A percentile compares a stretch with the other conserved stretches of the same genome.
These are phyloP conservation scores for Diplodia mutila DNA, from an alignment of 2,329 filamentous ascomycete genomes.

Conservation along the genomic window DNA sequence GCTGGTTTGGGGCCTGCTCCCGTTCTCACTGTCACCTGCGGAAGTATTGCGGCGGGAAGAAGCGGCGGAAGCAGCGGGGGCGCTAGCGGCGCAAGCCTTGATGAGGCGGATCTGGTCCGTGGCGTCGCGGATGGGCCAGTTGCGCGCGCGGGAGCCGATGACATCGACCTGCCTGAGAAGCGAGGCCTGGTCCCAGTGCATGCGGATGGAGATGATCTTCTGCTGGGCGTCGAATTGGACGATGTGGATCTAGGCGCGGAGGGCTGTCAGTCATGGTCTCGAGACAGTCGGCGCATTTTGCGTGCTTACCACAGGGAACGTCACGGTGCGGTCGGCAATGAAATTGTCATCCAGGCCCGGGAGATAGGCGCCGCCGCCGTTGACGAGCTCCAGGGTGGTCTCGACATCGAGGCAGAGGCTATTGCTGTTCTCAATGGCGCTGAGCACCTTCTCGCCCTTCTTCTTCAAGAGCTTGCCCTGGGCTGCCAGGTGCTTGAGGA, in stretches of 20 bases:
- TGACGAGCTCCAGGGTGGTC: conserved; percentile 79
- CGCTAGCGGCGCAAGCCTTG: conserved; percentile 50
- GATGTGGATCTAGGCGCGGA: conserved; percentile 62
- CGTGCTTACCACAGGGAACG: conserved; percentile 73
- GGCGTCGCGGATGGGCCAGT: conserved; percentile 92
- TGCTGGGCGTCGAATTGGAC: conserved; percentile 77
- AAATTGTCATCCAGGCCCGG: conserved; percentile 94
- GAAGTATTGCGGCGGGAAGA: conserved; percentile 40
- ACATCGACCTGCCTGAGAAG: conserved; percentile 92
- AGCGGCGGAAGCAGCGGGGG: conserved; percentile 51
- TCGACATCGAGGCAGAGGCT: conserved; percentile 78
- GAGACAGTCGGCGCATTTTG: neutral
- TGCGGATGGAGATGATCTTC: conserved; percentile 84
- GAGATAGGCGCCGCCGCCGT: conserved; percentile 82
- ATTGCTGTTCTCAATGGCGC: conserved; percentile 70
- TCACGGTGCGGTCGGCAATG: conserved; percentile 77
- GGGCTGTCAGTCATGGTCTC: neutral
- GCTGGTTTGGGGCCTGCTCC: conserved; percentile 47
- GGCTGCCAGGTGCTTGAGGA: conserved; percentile 78
- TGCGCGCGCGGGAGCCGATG: conserved; percentile 85
- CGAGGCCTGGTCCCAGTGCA: conserved; percentile 93
- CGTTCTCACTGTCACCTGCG: conserved; percentile 38
- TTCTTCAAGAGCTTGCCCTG: conserved; percentile 78
- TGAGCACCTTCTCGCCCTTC: conserved; percentile 77
- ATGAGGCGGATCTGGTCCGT: conserved; percentile 83